Percentiles rank a stretch among this genome's conserved stretches.
phyloP scores from a whole-genome alignment of 352 stramenopile genomes.

The Pythium coloratum region DNA sequence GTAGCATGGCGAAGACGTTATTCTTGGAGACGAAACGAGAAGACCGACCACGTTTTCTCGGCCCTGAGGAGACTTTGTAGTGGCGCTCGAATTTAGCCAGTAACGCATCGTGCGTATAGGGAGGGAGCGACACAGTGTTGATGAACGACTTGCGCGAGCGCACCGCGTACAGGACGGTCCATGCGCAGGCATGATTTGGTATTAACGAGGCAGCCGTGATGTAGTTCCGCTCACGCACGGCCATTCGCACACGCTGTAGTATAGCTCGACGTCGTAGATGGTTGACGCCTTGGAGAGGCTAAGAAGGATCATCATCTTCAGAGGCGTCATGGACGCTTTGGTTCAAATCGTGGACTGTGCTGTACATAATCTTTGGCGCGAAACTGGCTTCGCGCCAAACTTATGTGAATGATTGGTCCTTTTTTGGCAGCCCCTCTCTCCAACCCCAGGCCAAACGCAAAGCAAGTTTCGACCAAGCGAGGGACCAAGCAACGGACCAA shows the following conservation, averaged over 20 bases:
- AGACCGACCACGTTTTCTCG: background rate
- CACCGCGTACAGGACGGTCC: background rate
- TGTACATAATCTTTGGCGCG: background rate
- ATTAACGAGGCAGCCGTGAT: background rate
- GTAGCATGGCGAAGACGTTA: background rate
- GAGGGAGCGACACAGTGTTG: slow-evolving; percentile 12
- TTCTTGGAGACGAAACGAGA: slow-evolving; percentile 3
- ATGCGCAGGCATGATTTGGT: background rate
- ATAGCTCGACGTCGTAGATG: background rate
- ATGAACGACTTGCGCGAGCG: slow-evolving; percentile 4
- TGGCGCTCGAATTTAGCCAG: background rate
- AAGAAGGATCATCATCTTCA: background rate
- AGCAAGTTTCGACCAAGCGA: background rate
- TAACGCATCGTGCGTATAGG: slow-evolving; percentile 3
- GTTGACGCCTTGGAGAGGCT: background rate
- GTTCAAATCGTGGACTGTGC: background rate
- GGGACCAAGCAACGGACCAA: background rate
- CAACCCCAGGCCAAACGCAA: background rate
- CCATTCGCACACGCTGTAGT: background rate
- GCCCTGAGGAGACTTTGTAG: background rate
- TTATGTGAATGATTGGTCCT: background rate
- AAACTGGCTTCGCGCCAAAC: background rate
- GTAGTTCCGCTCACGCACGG: background rate
- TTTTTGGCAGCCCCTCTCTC: background rate
- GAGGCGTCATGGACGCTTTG: too few species aligned